Evolutionary conservation across 2,329 filamentous ascomycete species (phyloP).

Genomic region (Harringtonia aguacate): DNA sequence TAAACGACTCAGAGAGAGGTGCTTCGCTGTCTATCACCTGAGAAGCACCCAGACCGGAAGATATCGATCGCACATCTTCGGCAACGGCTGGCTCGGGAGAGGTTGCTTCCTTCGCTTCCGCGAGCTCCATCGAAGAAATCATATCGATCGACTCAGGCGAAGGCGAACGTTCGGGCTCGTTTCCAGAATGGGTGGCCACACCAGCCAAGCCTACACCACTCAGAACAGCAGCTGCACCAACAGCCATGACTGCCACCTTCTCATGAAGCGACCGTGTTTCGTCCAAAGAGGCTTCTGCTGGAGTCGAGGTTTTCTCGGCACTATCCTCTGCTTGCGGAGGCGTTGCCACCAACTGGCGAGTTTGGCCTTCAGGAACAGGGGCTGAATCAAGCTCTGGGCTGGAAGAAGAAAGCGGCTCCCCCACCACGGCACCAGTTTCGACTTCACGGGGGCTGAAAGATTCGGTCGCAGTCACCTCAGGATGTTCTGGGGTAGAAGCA

Average conservation of each 20-base stretch:
- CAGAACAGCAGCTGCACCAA: conserved; percentile 7
- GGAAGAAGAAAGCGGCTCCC: no score
- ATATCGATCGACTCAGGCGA: conserved; percentile 2
- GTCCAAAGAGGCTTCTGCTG: neutral
- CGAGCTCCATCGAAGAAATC: conserved; percentile 5
- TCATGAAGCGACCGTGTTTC: neutral
- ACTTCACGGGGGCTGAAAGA: no score
- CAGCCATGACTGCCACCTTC: conserved; percentile 2
- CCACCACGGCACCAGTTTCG: no score
- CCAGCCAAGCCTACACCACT: conserved; percentile 6
- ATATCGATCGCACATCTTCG: conserved; percentile 8
- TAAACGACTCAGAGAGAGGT: conserved; percentile 5
- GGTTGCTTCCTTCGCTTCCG: neutral
- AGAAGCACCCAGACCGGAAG: conserved; percentile 3
- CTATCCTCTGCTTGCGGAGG: no score
- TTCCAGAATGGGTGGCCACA: neutral
- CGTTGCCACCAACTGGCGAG: no score
- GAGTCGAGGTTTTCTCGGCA: neutral
- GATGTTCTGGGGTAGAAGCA: neutral
- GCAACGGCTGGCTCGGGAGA: no score
- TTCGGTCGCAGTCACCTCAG: no score
- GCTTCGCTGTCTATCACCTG: conserved; percentile 2
- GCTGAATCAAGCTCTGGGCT: no score
- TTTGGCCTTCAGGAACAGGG: no score
- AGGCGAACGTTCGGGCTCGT: neutral